phyloP scores from a whole-genome alignment of 345 rosid species.

The Clarkia xantiana region DNA sequence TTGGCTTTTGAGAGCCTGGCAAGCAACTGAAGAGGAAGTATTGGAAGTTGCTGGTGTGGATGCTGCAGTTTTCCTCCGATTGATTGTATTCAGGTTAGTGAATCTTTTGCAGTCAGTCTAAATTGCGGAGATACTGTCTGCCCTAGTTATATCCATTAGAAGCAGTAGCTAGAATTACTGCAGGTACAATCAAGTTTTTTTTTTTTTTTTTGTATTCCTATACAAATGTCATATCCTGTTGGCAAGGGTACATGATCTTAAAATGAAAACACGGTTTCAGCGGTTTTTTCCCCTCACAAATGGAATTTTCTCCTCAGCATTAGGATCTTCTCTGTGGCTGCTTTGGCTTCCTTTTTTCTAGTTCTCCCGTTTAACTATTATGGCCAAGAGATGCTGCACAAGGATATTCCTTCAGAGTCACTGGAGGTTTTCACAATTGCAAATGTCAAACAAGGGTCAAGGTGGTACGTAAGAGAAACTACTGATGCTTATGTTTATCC shows the following conservation, averaged over 20 bases:
- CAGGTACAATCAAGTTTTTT: too few relatives aligned
- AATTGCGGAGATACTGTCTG: too few relatives aligned
- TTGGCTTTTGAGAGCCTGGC: slow-evolving; percentile 86
- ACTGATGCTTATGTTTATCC: neutral
- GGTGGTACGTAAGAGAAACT: slow-evolving; percentile 35
- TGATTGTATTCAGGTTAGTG: slow-evolving; percentile 63
- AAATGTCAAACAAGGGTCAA: slow-evolving; percentile 65
- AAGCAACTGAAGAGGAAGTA: slow-evolving; percentile 64
- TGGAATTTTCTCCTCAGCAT: slow-evolving; percentile 34
- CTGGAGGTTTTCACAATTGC: slow-evolving; percentile 58
- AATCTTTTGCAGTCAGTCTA: slow-evolving; percentile 5
- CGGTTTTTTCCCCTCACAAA: neutral
- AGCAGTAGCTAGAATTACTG: too few relatives aligned
- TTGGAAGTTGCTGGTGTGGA: slow-evolving; percentile 63
- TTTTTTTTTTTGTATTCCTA: too few relatives aligned
- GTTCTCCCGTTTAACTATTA: slow-evolving; percentile 84
- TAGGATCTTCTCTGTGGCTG: slow-evolving; percentile 58
- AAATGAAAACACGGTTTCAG: too few relatives aligned
- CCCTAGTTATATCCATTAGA: neutral
- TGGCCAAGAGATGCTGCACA: slow-evolving; percentile 54
- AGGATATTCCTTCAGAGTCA: slow-evolving; percentile 38
- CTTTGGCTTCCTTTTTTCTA: slow-evolving; percentile 47
- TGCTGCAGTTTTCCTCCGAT: slow-evolving; percentile 69
- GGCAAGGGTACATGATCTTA: too few relatives aligned
- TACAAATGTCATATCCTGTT: too few relatives aligned